A percentile compares a stretch with the other conserved stretches of the same genome.
Evolutionary conservation across 1,284 basidiomycete species (phyloP).

Genomic region (Sporisorium scitamineum): DNA sequence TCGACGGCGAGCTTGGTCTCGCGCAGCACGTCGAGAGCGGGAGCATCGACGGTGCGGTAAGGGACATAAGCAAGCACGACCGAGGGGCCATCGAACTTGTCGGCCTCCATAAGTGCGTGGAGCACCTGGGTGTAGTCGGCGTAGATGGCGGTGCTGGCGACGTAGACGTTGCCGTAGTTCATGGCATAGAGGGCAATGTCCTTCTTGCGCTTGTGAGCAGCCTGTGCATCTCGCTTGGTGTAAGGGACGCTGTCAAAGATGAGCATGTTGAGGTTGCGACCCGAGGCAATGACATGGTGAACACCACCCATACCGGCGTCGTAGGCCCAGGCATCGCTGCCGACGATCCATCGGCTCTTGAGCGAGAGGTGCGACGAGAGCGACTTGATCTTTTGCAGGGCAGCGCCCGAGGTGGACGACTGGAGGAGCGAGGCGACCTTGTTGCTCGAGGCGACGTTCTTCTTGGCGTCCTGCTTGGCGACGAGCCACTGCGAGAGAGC

Average conservation of each 20-base stretch:
- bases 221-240: conserved; percentile 74
- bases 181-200: conserved; percentile 81
- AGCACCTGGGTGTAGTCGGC: conserved; percentile 95
- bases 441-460: conserved; percentile 49
- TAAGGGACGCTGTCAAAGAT: conserved; percentile 94
- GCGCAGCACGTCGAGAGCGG: conserved; percentile 89
- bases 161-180: conserved; percentile 97
- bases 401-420: conserved; percentile 73
- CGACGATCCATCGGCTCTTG: conserved; percentile 85
- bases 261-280: conserved; percentile 92
- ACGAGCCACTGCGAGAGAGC: conserved; percentile 58
- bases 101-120: conserved; percentile 91
- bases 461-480: conserved; percentile 48
- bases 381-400: conserved; percentile 56
- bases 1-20: conserved; percentile 98
- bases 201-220: conserved; percentile 68
- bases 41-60: conserved; percentile 77
- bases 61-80: conserved; percentile 95
- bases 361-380: conserved; percentile 52
- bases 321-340: conserved; percentile 96
- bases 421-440: conserved; percentile 71
- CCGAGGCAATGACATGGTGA: conserved; percentile 91
- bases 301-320: conserved; percentile 96
- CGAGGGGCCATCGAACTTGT: conserved; percentile 87
- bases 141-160: conserved; percentile 94